Conservation (phyloP, 257 asterid genomes). For the Ophiorrhiza pumila region DNA sequence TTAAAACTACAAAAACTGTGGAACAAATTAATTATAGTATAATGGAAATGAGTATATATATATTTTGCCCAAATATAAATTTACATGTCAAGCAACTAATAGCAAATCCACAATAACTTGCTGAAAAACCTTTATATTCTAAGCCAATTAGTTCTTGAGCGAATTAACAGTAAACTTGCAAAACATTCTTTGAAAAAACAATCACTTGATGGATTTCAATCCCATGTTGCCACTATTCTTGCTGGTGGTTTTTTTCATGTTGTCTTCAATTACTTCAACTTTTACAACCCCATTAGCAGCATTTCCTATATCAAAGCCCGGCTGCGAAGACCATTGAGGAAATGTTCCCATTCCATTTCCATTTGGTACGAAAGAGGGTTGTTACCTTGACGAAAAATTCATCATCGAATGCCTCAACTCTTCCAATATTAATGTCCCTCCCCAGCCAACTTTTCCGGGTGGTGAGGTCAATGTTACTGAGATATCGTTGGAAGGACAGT, state of each 20-base stretch:
- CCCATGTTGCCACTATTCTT: not conserved
- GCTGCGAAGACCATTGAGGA: conserved; percentile 29
- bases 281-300: not conserved
- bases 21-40: too few relatives aligned
- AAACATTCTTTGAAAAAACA: too few relatives aligned
- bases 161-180: too few relatives aligned
- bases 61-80: too few relatives aligned
- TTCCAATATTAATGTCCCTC: not conserved
- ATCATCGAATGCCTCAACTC: conserved; percentile 17
- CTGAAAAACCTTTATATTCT: too few relatives aligned
- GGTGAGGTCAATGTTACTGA: not conserved
- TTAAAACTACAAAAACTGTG: too few relatives aligned
- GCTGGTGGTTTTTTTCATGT: not conserved
- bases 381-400: not conserved
- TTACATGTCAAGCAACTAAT: too few relatives aligned
- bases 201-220: too few relatives aligned
- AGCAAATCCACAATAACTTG: too few relatives aligned
- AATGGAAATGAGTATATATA: too few relatives aligned
- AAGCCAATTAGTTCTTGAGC: too few relatives aligned
- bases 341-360: conserved; percentile 36
- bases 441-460: not conserved
- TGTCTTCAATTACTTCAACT: too few relatives aligned
- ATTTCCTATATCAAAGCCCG: conserved; percentile 15
- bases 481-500: conserved; percentile 22
- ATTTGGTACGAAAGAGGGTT: conserved; percentile 22